A percentile compares a stretch with the other conserved stretches of the same genome.
Evolutionary conservation across 2,329 filamentous ascomycete genomes (phyloP).

Genomic region (Cordyceps tenuipes): DNA sequence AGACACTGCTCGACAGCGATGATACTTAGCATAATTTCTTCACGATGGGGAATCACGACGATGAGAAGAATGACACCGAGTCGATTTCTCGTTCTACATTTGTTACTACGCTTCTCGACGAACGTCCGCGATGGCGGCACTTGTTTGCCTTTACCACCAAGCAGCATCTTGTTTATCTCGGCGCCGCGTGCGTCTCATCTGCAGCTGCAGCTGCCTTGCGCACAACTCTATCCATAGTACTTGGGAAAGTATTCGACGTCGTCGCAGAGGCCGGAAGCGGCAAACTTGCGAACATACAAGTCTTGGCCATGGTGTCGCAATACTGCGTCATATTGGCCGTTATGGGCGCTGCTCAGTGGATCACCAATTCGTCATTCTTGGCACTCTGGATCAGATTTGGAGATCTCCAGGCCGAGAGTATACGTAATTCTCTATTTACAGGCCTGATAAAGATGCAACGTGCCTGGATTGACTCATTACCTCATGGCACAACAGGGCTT

Average conservation of each 20-base stretch:
- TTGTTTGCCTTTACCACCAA: conserved; percentile 68
- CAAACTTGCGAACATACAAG: conserved; percentile 35
- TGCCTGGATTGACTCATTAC: conserved; percentile 70
- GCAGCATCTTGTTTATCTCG: conserved; percentile 47
- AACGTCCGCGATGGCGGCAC: conserved; percentile 27
- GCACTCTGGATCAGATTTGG: conserved; percentile 68
- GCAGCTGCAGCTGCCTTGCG: conserved; percentile 52
- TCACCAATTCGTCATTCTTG: conserved; percentile 59
- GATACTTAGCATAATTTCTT: not conserved
- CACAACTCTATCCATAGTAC: conserved; percentile 58
- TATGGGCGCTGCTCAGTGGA: conserved; percentile 57
- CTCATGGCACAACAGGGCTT: conserved; percentile 64
- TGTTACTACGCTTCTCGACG: not conserved
- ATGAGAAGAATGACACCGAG: not conserved
- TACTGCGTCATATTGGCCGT: conserved; percentile 56
- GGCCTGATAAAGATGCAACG: conserved; percentile 65
- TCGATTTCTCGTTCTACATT: no score
- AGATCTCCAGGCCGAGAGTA: conserved; percentile 65
- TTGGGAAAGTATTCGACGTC: conserved; percentile 66
- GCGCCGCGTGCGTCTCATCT: conserved; percentile 47
- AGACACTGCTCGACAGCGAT: not conserved
- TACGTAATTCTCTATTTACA: conserved; percentile 56
- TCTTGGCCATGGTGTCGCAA: conserved; percentile 47
- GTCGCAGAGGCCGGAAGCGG: conserved; percentile 60
- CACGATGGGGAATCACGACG: not conserved